A percentile compares a stretch with the other conserved stretches of the same genome.
These are phyloP conservation scores for Mariannaea sp. DNA, from an alignment of 2,329 filamentous ascomycete species.

Conservation along the genomic window DNA sequence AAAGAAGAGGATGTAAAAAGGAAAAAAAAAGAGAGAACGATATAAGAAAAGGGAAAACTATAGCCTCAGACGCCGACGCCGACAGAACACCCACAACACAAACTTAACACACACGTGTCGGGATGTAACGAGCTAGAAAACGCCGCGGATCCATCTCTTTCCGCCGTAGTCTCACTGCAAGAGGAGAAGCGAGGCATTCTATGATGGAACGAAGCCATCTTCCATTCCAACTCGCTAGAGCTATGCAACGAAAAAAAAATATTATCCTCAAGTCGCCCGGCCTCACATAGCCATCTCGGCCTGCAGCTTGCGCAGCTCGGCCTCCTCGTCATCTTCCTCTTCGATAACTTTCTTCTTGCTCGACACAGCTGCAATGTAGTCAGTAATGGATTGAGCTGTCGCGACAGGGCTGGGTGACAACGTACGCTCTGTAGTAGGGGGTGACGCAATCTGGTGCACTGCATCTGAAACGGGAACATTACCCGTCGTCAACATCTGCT, in stretches of 20 bases:
- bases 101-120: conserved; percentile 26
- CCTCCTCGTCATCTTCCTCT: conserved; percentile 97
- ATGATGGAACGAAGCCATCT: conserved; percentile 10
- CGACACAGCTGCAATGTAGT: conserved; percentile 39
- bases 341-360: conserved; percentile 54
- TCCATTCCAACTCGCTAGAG: conserved; percentile 28
- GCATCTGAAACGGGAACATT: conserved; percentile 80
- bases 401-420: conserved; percentile 32
- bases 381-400: conserved; percentile 9
- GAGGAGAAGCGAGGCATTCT: conserved; percentile 11
- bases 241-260: conserved; percentile 36
- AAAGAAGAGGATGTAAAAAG: conserved; percentile 23
- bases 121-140: conserved; percentile 22
- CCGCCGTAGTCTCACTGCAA: conserved; percentile 17
- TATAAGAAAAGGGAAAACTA: conserved; percentile 33
- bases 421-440: conserved; percentile 77
- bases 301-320: conserved; percentile 88
- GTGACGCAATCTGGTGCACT: conserved; percentile 76
- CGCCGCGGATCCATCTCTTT: conserved; percentile 25
- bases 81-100: conserved; percentile 36
- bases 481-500: conserved; percentile 90
- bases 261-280: conserved; percentile 10
- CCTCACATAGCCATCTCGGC: conserved; percentile 94
- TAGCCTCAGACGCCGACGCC: conserved; percentile 43
- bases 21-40: conserved; percentile 16